Evolutionary conservation across 169 alveolate genomes (phyloP).

Genomic region (Plasmodium gaboni): DNA sequence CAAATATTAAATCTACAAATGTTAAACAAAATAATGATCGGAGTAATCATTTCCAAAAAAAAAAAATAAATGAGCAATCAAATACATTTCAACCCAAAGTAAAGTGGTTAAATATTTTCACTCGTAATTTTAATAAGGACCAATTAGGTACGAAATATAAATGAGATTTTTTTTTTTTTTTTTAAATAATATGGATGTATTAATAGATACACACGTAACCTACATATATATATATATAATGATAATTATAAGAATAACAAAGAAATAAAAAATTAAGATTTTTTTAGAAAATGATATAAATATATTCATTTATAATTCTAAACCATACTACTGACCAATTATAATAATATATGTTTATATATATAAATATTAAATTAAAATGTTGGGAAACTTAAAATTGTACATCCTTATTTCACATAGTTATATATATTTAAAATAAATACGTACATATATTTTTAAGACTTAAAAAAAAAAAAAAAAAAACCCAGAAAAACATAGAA

Average conservation of each 20-base stretch:
- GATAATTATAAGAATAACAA: neutral
- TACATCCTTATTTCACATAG: no score
- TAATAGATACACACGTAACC: neutral
- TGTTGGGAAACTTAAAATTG: no score
- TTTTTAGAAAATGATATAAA: no score
- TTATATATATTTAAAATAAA: no score
- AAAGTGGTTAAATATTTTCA: constrained; percentile 55
- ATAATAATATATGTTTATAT: no score
- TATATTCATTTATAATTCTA: no score
- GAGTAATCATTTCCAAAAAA: neutral
- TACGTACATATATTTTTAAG: no score
- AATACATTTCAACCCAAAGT: constrained; percentile 24
- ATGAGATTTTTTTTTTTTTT: neutral
- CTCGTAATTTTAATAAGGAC: constrained; percentile 31
- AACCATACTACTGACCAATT: no score
- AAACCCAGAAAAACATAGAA: no score
- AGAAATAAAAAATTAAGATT: neutral
- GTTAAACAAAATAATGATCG: neutral
- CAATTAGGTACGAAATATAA: constrained; percentile 1
- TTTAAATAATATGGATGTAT: neutral
- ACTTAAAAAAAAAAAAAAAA: no score
- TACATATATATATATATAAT: neutral
- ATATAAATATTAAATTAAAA: no score
- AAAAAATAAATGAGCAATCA: constrained; percentile 3
- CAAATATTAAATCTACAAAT: constrained; percentile 5